These are phyloP conservation scores for Rugonectria rugulosa DNA, from an alignment of 2,329 filamentous ascomycete genomes.

Conservation along the genomic window DNA sequence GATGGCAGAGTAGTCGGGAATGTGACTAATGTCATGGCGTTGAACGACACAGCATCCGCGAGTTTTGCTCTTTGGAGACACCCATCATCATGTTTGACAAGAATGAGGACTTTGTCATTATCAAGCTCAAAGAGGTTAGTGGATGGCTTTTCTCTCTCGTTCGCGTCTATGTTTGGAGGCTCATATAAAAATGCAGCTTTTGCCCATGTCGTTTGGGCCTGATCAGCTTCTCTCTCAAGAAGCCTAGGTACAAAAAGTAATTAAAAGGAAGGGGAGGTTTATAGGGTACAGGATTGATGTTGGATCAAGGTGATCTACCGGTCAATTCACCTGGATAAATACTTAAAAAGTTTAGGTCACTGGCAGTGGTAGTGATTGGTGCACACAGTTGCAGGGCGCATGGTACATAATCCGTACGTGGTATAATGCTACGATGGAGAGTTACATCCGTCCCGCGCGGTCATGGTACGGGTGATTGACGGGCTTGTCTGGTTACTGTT, in stretches of 20 bases:
- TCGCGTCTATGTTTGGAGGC: conserved; percentile 7
- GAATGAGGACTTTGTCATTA: conserved; percentile 74
- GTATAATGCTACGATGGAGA: no score
- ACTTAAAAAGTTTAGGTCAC: no score
- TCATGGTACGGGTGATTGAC: no score
- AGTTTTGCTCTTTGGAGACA: conserved; percentile 73
- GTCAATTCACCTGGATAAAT: no score
- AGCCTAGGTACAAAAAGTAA: conserved; percentile 1
- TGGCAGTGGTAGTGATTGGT: no score
- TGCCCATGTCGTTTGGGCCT: conserved; percentile 74
- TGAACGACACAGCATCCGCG: conserved; percentile 66
- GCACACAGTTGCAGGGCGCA: no score
- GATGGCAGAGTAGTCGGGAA: no score
- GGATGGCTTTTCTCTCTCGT: not conserved
- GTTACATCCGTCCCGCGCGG: no score
- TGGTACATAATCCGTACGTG: no score
- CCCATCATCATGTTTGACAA: conserved; percentile 95
- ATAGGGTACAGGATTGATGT: not conserved
- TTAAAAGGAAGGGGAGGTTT: not conserved
- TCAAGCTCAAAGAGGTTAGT: conserved; percentile 72
- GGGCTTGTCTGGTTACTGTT: no score
- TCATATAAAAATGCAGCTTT: conserved; percentile 56
- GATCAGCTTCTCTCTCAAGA: conserved; percentile 58
- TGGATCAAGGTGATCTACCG: no score
- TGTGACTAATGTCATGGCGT: conserved; percentile 16